phyloP scores from a whole-genome alignment of 805 yeast genomes.

The Lachancea waltii region DNA sequence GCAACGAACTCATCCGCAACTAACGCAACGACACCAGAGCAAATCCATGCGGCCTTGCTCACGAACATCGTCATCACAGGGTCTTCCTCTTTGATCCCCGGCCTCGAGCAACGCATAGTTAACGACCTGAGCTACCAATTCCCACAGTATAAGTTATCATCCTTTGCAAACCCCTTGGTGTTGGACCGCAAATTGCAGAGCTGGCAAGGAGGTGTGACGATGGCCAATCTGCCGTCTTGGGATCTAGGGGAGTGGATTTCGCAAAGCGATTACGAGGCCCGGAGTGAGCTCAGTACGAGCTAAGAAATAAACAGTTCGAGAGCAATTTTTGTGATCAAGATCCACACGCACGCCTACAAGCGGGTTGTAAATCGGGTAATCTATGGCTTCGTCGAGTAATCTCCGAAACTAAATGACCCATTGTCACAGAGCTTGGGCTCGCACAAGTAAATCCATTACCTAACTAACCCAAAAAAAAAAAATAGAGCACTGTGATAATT shows the following conservation, averaged over 20 bases:
- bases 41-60: constrained; percentile 25
- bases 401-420: too few species aligned
- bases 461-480: too few species aligned
- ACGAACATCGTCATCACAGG: constrained; percentile 77
- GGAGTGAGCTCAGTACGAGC: background rate
- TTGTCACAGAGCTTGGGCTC: too few species aligned
- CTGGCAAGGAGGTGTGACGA: constrained; percentile 69
- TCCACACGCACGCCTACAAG: too few species aligned
- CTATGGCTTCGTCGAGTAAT: too few species aligned
- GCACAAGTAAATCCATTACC: too few species aligned
- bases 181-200: constrained; percentile 69
- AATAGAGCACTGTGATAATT: too few species aligned
- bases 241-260: constrained; percentile 28
- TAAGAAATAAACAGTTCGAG: too few species aligned
- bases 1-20: constrained; percentile 15
- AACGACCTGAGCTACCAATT: constrained; percentile 45
- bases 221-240: constrained; percentile 28
- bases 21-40: constrained; percentile 22
- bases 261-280: constrained; percentile 16
- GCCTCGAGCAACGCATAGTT: constrained; percentile 71
- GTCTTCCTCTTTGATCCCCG: constrained; percentile 67
- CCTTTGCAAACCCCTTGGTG: constrained; percentile 75
- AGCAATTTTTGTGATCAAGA: too few species aligned
- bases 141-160: constrained; percentile 78
- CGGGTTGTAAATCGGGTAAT: too few species aligned